Evolutionary conservation across 768 basidiomycete genomes (phyloP), one percentile per base, ranked within the genome.

Genomic region (Heimioporus sp.): DNA sequence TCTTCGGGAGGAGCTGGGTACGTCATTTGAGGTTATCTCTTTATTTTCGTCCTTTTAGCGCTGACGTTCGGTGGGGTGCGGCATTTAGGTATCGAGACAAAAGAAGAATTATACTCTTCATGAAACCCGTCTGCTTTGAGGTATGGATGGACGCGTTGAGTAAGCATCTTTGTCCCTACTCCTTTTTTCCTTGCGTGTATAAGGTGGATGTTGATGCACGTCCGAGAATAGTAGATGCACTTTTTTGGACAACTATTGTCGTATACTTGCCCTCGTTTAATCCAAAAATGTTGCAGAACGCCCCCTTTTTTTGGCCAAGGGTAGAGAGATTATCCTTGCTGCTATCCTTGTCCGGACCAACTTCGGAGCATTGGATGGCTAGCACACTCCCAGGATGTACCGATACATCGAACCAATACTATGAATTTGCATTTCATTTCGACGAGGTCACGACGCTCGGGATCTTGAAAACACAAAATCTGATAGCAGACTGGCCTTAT

Each of bases 1-100:
- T 47, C 74, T 97, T 58, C 81, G 91, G 60, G 86, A 96, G 67
- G 95, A 99, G 76, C 80, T 99, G 53, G 96, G 95, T 97, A 57
- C 60, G 73, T 71, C 35, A 4, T 46, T 28, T 17, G 5, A 8
- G 5, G 8, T 1, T 12, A 20, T 4, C 0, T 12, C 43, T 10
- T 38, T 50, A 43, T 11, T 13, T 28, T 28, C 7, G 7, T 7
- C 24, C 24, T 28, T 38, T 51, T 36, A n/a, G 45, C 3, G 42
- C 41, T 43, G 13, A 7, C n/a, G 15, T 11, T 38, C 1, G 20
- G 28, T 2, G 20, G 28, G 16, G 16, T 31, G 20, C 37, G 40
- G 40, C 17, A 19, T 10, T 9, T 55, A 85, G 83, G 85, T 51
- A 76, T 87, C 63, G 64, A 70, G 49, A 79, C 75, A 69, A 79